phyloP scores from a whole-genome alignment of 1,284 basidiomycete genomes.

The Fistulina hepatica region DNA sequence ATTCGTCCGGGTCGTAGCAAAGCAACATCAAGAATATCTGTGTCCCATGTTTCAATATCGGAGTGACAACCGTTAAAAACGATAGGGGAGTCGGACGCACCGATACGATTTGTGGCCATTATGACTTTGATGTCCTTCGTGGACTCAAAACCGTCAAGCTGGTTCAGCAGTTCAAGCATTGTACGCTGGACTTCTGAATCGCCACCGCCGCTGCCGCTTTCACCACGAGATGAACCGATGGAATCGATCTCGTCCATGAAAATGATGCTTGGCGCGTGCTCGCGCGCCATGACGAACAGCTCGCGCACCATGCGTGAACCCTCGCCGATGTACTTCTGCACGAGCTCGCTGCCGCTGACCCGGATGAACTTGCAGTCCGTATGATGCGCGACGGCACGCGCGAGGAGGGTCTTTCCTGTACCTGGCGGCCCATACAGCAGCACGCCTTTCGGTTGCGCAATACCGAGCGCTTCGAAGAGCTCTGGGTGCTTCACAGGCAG shows the following conservation, averaged over 20 bases:
- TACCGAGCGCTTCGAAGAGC: slow-evolving; percentile 92
- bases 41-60: not conserved
- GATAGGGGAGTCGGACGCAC: slow-evolving; percentile 27
- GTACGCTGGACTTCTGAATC: slow-evolving; percentile 98
- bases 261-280: slow-evolving; percentile 98
- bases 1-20: slow-evolving; percentile 93
- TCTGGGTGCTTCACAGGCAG: slow-evolving; percentile 97
- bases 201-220: slow-evolving; percentile 79
- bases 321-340: slow-evolving; percentile 99
- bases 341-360: slow-evolving; percentile 90
- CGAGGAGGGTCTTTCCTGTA: slow-evolving; percentile 92
- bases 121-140: slow-evolving; percentile 99
- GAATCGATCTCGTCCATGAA: slow-evolving; percentile 99
- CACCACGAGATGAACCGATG: slow-evolving; percentile 89
- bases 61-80: slow-evolving; percentile 2
- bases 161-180: slow-evolving; percentile 95
- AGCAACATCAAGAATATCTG: slow-evolving; percentile 93
- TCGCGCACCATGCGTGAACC: slow-evolving; percentile 95
- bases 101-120: slow-evolving; percentile 98
- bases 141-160: slow-evolving; percentile 95
- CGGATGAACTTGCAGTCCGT: slow-evolving; percentile 98
- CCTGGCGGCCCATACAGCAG: slow-evolving; percentile 94
- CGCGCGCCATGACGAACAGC: slow-evolving; percentile 97
- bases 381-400: slow-evolving; percentile 93
- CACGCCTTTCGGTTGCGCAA: slow-evolving; percentile 96